Conservation (phyloP, 495 filamentous ascomycete species). For the Cercophora newfieldiana region DNA sequence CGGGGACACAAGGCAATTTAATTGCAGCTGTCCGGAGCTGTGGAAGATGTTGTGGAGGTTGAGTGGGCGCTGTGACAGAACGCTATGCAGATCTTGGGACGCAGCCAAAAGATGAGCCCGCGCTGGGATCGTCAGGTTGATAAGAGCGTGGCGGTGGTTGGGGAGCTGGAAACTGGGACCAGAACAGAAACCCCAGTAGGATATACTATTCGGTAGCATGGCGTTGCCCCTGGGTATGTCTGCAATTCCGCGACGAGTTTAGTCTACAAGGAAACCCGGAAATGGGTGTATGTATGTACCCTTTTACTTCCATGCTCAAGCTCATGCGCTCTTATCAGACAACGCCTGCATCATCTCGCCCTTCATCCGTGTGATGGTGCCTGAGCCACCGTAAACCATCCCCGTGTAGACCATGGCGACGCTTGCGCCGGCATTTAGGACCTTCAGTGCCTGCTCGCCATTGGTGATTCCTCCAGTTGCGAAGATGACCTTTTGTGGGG, state of each 20-base stretch:
- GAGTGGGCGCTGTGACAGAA: too few species aligned
- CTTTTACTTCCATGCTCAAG: neutral
- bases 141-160: neutral
- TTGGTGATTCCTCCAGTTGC: constrained; percentile 88
- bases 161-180: neutral
- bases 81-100: neutral
- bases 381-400: constrained; percentile 80
- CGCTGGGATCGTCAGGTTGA: neutral
- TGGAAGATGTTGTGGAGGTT: neutral
- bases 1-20: neutral
- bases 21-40: neutral
- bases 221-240: neutral
- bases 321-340: constrained; percentile 15
- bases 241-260: neutral
- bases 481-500: constrained; percentile 77
- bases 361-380: constrained; percentile 84
- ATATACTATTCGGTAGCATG: neutral
- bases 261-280: neutral
- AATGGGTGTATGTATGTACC: neutral
- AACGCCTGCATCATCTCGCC: constrained; percentile 68
- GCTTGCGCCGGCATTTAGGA: constrained; percentile 80
- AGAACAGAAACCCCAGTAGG: neutral
- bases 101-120: neutral
- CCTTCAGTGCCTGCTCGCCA: constrained; percentile 75
- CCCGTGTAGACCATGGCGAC: constrained; percentile 83